These are phyloP conservation scores for Tolypocladium ophioglossoides DNA, from an alignment of 2,329 filamentous ascomycete species.

Conservation along the genomic window DNA sequence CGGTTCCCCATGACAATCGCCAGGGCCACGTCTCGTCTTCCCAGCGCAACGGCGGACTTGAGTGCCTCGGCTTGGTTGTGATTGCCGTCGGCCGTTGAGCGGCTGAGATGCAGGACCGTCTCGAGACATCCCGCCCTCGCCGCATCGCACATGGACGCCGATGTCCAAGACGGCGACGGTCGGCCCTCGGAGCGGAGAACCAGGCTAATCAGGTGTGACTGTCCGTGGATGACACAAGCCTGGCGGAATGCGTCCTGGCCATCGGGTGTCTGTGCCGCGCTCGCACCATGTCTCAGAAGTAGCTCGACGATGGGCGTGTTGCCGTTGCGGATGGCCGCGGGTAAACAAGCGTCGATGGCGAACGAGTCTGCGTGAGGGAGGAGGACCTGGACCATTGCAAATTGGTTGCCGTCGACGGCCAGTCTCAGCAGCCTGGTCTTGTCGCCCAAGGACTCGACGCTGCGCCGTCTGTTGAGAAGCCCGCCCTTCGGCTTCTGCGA, in stretches of 20 bases:
- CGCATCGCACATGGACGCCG: conserved; percentile 42
- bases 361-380: conserved; percentile 40
- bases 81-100: conserved; percentile 42
- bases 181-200: conserved; percentile 38
- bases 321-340: conserved; percentile 34
- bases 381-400: conserved; percentile 43
- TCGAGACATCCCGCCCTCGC: conserved; percentile 36
- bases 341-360: conserved; percentile 38
- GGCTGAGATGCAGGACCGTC: conserved; percentile 39
- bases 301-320: conserved; percentile 34
- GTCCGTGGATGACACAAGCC: conserved; percentile 33
- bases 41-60: conserved; percentile 34
- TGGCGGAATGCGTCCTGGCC: conserved; percentile 44
- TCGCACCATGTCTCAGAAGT: conserved; percentile 41
- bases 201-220: conserved; percentile 34
- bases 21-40: conserved; percentile 42
- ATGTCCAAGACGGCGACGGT: conserved; percentile 31
- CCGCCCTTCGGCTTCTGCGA: conserved; percentile 35
- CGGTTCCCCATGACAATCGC: conserved; percentile 42
- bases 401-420: conserved; percentile 37
- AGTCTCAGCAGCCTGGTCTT: conserved; percentile 39
- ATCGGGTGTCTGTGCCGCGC: conserved; percentile 33
- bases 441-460: conserved; percentile 36
- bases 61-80: conserved; percentile 41
- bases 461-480: conserved; percentile 37